A percentile compares a stretch with the other conserved stretches of the same genome.
Evolutionary conservation across 2,329 filamentous ascomycete genomes (phyloP).

Genomic region (Pseudonectria buxi): DNA sequence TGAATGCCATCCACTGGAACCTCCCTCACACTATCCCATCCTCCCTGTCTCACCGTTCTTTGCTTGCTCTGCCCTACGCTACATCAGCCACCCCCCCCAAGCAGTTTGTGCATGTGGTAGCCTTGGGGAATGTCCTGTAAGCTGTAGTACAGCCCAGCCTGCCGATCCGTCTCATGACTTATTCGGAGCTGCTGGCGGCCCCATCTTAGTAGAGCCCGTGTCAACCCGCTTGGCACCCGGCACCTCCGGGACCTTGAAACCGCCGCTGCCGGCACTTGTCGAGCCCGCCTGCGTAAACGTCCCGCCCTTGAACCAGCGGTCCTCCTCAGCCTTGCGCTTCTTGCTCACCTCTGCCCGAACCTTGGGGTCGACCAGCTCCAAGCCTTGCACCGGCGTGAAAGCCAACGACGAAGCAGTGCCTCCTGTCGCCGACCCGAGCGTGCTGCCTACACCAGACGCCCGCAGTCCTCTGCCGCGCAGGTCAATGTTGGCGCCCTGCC

Average conservation of each 20-base stretch:
- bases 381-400: conserved; percentile 89
- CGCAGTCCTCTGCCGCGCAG: conserved; percentile 74
- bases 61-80: no score
- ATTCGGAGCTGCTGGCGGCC: conserved; percentile 24
- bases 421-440: conserved; percentile 49
- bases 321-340: conserved; percentile 90
- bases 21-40: no score
- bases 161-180: conserved; percentile 1
- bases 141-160: background rate
- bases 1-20: no score
- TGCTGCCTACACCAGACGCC: conserved; percentile 72
- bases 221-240: conserved; percentile 65
- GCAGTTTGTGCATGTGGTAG: no score
- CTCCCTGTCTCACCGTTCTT: no score
- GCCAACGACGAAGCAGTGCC: conserved; percentile 79
- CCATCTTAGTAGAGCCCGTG: conserved; percentile 30
- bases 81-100: no score
- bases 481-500: conserved; percentile 58
- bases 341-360: conserved; percentile 77
- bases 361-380: conserved; percentile 94
- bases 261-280: conserved; percentile 45
- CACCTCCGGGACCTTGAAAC: conserved; percentile 77
- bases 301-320: conserved; percentile 95
- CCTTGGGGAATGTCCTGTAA: no score
- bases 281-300: conserved; percentile 81